These are phyloP conservation scores for Komagataella kurtzmanii DNA, from an alignment of 805 yeast genomes.

Conservation along the genomic window DNA sequence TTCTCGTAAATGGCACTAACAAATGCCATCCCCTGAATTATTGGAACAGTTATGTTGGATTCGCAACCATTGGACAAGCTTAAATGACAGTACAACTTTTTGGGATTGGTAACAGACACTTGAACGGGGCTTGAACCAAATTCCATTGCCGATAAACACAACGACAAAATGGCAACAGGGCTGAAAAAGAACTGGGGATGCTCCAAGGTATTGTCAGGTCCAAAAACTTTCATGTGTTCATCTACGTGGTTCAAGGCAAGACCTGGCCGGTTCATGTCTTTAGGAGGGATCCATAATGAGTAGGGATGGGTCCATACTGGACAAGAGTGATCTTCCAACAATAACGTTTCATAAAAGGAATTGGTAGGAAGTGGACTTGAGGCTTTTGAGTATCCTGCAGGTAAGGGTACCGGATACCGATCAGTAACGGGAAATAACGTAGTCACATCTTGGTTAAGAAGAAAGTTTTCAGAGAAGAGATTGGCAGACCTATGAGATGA, in stretches of 20 bases:
- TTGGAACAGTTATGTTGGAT: constrained; percentile 35
- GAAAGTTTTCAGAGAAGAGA: not conserved
- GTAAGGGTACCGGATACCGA: constrained; percentile 2
- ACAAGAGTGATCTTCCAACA: constrained; percentile 46
- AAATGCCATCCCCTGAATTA: constrained; percentile 78
- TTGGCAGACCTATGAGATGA: not conserved
- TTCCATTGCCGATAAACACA: constrained; percentile 32
- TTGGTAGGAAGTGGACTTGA: constrained; percentile 43
- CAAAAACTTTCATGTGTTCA: constrained; percentile 46
- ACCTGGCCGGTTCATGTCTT: constrained; percentile 25
- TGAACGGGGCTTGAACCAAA: constrained; percentile 10
- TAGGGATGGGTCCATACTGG: constrained; percentile 73
- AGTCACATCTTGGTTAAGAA: not conserved
- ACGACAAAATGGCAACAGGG: constrained; percentile 48
- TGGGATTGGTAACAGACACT: not conserved
- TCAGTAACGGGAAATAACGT: not conserved
- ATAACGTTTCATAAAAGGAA: constrained; percentile 60
- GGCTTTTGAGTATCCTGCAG: not conserved
- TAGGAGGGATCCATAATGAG: constrained; percentile 47
- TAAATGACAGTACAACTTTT: constrained; percentile 1
- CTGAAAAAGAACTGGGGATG: constrained; percentile 40
- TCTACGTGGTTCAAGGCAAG: constrained; percentile 52
- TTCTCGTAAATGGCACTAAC: constrained; percentile 51
- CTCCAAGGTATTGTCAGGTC: constrained; percentile 32
- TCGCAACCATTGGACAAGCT: constrained; percentile 6